A percentile compares a stretch with the other conserved stretches of the same genome.
These are phyloP conservation scores for Eucalyptus tenuipes DNA, from an alignment of 345 rosid species.

Conservation along the genomic window DNA sequence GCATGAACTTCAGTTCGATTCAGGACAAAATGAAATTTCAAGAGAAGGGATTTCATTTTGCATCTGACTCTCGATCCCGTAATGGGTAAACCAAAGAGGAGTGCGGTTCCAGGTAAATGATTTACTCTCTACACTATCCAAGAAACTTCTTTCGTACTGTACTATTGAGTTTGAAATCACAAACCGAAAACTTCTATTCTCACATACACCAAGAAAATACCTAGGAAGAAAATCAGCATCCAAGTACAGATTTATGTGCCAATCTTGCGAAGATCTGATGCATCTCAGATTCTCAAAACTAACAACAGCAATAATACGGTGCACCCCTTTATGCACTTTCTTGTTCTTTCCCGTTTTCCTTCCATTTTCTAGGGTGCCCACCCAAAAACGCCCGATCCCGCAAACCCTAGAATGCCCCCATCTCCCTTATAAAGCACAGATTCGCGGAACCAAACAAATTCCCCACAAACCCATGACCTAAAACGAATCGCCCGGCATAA, in stretches of 20 bases:
- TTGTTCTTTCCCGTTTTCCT: neutral
- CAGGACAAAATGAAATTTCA: neutral
- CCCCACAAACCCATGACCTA: neutral
- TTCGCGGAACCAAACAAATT: neutral
- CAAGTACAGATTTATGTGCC: neutral
- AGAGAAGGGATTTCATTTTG: neutral
- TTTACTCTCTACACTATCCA: neutral
- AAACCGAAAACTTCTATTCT: neutral
- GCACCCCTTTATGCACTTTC: neutral
- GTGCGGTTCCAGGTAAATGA: neutral
- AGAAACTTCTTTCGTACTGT: neutral
- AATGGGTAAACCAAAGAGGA: neutral
- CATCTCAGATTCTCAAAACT: neutral
- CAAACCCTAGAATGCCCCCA: neutral
- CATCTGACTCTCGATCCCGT: neutral
- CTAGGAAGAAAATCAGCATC: neutral
- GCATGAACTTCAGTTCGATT: neutral
- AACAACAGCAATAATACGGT: neutral
- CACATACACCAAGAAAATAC: neutral
- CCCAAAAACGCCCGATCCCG: neutral
- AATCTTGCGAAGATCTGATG: neutral
- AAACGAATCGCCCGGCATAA: neutral
- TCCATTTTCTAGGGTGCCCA: neutral
- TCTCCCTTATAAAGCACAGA: neutral
- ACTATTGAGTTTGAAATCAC: neutral